Evolutionary conservation across 345 rosid species (phyloP).

Genomic region (Eucalyptus marginata): DNA sequence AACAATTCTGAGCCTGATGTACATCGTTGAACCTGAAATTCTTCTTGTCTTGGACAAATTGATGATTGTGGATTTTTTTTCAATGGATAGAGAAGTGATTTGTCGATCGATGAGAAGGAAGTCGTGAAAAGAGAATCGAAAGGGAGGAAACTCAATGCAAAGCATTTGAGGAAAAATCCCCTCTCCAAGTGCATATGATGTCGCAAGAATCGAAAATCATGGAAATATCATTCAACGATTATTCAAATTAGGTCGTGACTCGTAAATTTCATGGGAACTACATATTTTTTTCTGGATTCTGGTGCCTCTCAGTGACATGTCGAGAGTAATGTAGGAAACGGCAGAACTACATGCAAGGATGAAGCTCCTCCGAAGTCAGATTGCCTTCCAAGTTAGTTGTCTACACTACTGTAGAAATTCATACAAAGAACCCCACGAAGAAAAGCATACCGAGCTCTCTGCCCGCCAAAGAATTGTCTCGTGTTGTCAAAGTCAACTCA

Average conservation of each 20-base stretch:
- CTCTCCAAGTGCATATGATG: background rate
- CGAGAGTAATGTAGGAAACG: background rate
- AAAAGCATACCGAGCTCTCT: background rate
- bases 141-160: background rate
- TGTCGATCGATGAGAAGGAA: background rate
- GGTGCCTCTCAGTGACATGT: background rate
- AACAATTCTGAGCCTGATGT: background rate
- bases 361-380: background rate
- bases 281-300: background rate
- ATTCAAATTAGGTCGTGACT: background rate
- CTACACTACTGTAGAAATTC: background rate
- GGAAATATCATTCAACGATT: background rate
- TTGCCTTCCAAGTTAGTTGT: background rate
- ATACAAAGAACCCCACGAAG: background rate
- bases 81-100: background rate
- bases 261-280: background rate
- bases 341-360: background rate
- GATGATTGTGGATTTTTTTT: background rate
- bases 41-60: background rate
- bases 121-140: background rate
- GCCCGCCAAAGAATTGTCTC: constrained; percentile 8
- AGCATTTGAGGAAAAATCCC: background rate
- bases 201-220: background rate
- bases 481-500: background rate
- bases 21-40: background rate